Percentiles rank a stretch among this genome's conserved stretches.
These are phyloP conservation scores for Aspergillus funiculosus DNA, from an alignment of 495 filamentous ascomycete species.

Conservation along the genomic window DNA sequence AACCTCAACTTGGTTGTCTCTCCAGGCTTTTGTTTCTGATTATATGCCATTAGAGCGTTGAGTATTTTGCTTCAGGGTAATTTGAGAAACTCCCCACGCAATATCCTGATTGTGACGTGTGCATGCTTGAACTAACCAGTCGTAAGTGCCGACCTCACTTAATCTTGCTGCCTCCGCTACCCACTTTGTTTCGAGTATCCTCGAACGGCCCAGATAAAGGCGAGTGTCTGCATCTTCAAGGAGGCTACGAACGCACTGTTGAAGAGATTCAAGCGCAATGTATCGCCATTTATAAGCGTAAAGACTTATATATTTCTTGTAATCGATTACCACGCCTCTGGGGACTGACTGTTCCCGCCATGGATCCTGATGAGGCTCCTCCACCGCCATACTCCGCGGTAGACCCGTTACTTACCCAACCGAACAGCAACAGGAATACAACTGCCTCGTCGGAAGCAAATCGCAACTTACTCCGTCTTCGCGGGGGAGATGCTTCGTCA, in stretches of 20 bases:
- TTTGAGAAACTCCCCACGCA: constrained; percentile 1
- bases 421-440: constrained; percentile 22
- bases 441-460: constrained; percentile 13
- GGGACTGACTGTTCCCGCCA: constrained; percentile 9
- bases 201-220: no score
- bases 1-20: background rate
- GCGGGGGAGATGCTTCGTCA: constrained; percentile 17
- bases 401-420: constrained; percentile 32
- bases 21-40: no score
- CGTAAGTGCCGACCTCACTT: background rate
- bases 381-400: constrained; percentile 44
- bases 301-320: constrained; percentile 4
- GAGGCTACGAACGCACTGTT: constrained; percentile 10
- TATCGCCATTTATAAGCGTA: constrained; percentile 14
- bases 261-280: constrained; percentile 24
- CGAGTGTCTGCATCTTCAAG: constrained; percentile 8
- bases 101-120: background rate
- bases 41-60: no score
- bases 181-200: constrained; percentile 19
- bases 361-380: constrained; percentile 42
- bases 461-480: constrained; percentile 15
- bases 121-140: constrained; percentile 1
- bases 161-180: constrained; percentile 24
- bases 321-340: background rate
- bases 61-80: background rate